phyloP scores from a whole-genome alignment of 768 basidiomycete genomes.

The Auricularia auricula-judae region DNA sequence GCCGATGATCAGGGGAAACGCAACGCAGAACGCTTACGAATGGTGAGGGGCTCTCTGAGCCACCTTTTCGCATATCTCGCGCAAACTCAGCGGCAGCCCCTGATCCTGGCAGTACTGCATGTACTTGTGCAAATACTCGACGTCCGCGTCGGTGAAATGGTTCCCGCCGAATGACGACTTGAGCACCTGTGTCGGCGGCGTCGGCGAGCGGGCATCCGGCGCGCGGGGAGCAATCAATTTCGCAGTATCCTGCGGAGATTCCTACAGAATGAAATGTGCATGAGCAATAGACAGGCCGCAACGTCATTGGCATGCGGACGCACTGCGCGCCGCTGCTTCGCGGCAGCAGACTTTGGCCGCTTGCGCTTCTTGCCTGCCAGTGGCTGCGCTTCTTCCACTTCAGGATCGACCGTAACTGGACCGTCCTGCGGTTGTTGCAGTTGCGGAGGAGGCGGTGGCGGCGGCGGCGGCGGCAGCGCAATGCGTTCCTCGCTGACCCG shows the following conservation, averaged over 20 bases:
- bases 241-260: constrained; percentile 2
- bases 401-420: too few relatives aligned
- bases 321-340: not conserved
- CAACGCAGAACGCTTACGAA: constrained; percentile 40
- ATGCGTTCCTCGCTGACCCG: not conserved
- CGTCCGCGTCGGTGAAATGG: constrained; percentile 75
- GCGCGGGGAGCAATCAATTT: constrained; percentile 27
- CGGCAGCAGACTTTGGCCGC: not conserved
- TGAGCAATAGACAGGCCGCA: not conserved
- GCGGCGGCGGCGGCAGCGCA: too few relatives aligned
- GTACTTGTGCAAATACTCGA: constrained; percentile 74
- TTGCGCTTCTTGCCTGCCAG: too few relatives aligned
- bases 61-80: constrained; percentile 81
- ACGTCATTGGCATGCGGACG: not conserved
- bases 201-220: constrained; percentile 68
- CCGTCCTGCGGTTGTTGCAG: too few relatives aligned
- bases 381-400: too few relatives aligned
- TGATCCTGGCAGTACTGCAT: constrained; percentile 87
- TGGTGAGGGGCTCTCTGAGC: constrained; percentile 87
- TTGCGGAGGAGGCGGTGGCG: too few relatives aligned
- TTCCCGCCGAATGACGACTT: constrained; percentile 88
- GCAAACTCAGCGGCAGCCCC: constrained; percentile 66
- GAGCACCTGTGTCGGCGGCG: constrained; percentile 71
- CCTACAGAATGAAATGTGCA: not conserved
- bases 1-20: not conserved